A percentile compares a stretch with the other conserved stretches of the same genome.
These are phyloP conservation scores for Cercophora newfieldiana DNA, from an alignment of 495 filamentous ascomycete species.

Conservation along the genomic window DNA sequence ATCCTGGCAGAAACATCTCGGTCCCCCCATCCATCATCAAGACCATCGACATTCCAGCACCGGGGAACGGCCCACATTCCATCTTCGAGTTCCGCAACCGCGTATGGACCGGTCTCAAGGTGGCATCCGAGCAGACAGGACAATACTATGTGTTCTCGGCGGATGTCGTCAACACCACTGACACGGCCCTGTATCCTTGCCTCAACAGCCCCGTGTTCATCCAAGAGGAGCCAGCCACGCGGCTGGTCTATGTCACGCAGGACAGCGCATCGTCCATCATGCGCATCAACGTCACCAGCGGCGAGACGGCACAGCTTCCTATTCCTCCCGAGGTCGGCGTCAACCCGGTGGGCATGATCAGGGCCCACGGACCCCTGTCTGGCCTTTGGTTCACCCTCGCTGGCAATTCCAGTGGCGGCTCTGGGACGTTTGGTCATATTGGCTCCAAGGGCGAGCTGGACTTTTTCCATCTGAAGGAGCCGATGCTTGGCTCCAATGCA, in stretches of 20 bases:
- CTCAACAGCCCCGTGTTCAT: conserved; percentile 14
- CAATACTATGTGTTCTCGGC: conserved; percentile 12
- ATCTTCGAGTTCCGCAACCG: conserved; percentile 11
- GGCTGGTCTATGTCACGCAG: conserved; percentile 6
- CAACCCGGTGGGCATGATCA: conserved; percentile 13
- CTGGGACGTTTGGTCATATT: conserved; percentile 9
- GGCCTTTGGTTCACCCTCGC: conserved; percentile 11
- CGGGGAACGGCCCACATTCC: conserved; percentile 10
- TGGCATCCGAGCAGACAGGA: neutral
- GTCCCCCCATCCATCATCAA: conserved; percentile 1
- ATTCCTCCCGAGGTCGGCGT: conserved; percentile 6
- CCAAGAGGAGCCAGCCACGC: conserved; percentile 1
- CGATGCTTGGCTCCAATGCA: neutral
- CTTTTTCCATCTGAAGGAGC: neutral
- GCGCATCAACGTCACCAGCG: conserved; percentile 4
- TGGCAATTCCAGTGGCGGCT: conserved; percentile 8
- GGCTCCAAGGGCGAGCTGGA: neutral
- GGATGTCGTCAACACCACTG: conserved; percentile 4
- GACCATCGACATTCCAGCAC: conserved; percentile 10
- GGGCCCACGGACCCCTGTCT: neutral
- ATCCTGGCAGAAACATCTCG: conserved; percentile 6
- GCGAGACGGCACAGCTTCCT: neutral
- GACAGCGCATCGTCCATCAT: conserved; percentile 12
- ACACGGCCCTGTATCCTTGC: conserved; percentile 10
- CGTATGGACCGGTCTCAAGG: conserved; percentile 13